Base-by-base conservation (phyloP, 2,329 filamentous ascomycete species). In the Monilinia fructicola region DNA sequence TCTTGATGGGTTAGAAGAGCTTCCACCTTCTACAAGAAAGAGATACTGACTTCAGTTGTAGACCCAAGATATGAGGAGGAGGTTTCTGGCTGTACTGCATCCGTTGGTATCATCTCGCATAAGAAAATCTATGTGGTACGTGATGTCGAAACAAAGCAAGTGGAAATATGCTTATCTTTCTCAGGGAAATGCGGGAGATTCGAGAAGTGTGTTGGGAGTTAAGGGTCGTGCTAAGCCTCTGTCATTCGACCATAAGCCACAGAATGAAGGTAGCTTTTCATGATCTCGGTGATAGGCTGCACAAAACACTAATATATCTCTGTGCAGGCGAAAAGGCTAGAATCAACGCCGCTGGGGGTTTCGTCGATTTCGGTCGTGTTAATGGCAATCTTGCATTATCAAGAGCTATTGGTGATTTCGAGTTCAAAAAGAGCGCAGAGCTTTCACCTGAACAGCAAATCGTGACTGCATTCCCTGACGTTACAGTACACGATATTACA, bases 361-460 rank as follows among this genome's bases (percentile, higher is more conserved):
- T 98, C 74, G 95, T 99, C 76, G 95, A 99, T 79, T 99, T 98
- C 77, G 95, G 95, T 71, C 91, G 95, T 77, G 95, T 99, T 74
- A 99, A 99, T 78, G 95, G 95, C 78, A 99, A 99, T 79, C 87
- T 99, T 55, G 95, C 95, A 56, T 84, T 99, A 69, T 99, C 95
- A 69, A 91, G 95, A 79, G 95, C 95, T 74, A 97, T 99, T 79
- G 95, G 95, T 74, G 95, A 99, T 79, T 99, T 99, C 77, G 95
- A 99, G 78, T 99, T 99, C 86, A 99, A 99, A 86, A 98, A 98
- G 85, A 97, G 93, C 78, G 91, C 94, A 73, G 93, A 97, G 76
- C 87, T 99, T 58, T 89, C 94, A 3, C 95, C 95, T n/a, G 95
- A 99, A 81, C 92, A 96, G 77, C 95, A 99, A 80, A 98, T 99